Evolutionary conservation across 2,329 filamentous ascomycete genomes (phyloP), one percentile per base, ranked within the genome.

Genomic region (Talaromyces piceae): DNA sequence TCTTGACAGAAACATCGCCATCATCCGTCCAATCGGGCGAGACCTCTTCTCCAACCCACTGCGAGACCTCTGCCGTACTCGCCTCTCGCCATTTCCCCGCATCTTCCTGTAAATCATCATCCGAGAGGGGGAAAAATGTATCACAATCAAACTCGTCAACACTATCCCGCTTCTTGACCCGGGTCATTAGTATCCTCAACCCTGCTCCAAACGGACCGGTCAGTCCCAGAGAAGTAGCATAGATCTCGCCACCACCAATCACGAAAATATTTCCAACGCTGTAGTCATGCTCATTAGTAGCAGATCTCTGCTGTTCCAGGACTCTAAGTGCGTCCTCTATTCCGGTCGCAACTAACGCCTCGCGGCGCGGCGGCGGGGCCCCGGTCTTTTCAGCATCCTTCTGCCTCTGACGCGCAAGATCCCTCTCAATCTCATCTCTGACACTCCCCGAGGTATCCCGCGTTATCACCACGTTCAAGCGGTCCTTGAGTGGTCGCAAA

Each of bases 191-290:
- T 56, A 72, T 64, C 50, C 70, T 55, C 31, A 72, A 51, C 20
- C 57, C 41, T 54, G 50, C 43, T 7, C 41, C 44, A 22, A 47
- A 41, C 18, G 52, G 26, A 3, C 23, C 28, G 41, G 65, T 50
- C 18, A 54, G 18, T 9, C 58, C 47, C 63, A 97, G 73, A 12
- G 88, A 84, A 20, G 83, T 79, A 33, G 73, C 75, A 69, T 97
- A 98, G 57, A 97, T 84, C 71, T 90, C 86, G 51, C 83, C 87
- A 4, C 93, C 93, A 22, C 93, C 93, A 61, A 98, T 96, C 41
- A 97, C 80, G 68, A 91, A 97, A 3, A 89, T 77, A 59, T 80
- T 79, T 7, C 77, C 79, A 28, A 83, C 18, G 13, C n/a, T n/a
- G n/a, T n/a, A n/a, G n/a, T 41, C 48, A 7, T 13, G 22, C 2